Evolutionary conservation across 805 yeast genomes (phyloP), one percentile per base, ranked within the genome.

Genomic region (Starmerella etchellsii): DNA sequence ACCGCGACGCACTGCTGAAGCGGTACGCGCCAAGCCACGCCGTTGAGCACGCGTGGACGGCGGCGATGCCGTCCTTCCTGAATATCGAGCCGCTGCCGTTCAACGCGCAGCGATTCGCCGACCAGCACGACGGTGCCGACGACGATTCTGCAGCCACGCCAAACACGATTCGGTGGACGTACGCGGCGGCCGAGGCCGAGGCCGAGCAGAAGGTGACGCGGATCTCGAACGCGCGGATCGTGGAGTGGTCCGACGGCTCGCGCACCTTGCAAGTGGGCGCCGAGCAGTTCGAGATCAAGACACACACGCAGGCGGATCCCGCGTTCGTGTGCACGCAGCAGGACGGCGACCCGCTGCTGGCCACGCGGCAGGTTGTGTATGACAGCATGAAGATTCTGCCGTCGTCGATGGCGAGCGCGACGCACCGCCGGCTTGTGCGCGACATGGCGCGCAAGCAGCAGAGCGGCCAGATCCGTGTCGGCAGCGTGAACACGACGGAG

Each of bases 211-310:
- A 62, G 16, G 74, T 87, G 49, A 72, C 73, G 54, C 81, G 81
- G 52, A 94, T 85, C 58, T 79, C 94, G 9, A 91, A 91, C 56
- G 78, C 95, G 4, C 83, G 87, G 55, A 75, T 88, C 42, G 71
- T 91, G 27, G 81, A 83, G 58, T 91, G 98, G 98, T 79, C 81
- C 41, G 97, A 91, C 61, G 98, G 98, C 1, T 68, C 83, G 3
- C 63, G 76, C 47, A 85, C 96, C 2, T 65, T 91, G 51, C 87
- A 83, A 55, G 64, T 91, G 29, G 98, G 98, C 25, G 69, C 70
- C 35, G 98, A 91, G 61, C 69, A 78, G 48, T 88, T 87, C 53
- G 96, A 88, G 56, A 75, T 83, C 44, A 66, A 30, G 19, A 35
- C 43, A 21, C 44, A 43, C 39, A 21, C 23, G 23, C 42, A 39